Percentiles rank a stretch among this genome's conserved stretches.
Evolutionary conservation across 2,329 filamentous ascomycete genomes (phyloP).

Genomic region (Penicillium sp.): DNA sequence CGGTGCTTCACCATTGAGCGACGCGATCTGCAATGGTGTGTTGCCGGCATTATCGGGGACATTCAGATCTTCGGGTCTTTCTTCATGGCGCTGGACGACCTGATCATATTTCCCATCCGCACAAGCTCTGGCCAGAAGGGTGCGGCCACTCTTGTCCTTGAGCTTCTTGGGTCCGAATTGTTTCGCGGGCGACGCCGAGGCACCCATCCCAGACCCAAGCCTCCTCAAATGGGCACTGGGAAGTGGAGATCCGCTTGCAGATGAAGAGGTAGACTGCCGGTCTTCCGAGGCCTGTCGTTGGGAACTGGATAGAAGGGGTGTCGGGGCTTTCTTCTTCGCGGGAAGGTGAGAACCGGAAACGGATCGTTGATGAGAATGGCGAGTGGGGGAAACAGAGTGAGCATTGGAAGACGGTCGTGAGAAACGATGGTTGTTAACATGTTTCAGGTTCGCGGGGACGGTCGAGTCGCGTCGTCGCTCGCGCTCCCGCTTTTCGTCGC

Average conservation of each 20-base stretch:
- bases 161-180: slow-evolving; percentile 71
- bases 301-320: slow-evolving; percentile 40
- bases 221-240: slow-evolving; percentile 41
- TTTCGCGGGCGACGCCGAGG: slow-evolving; percentile 61
- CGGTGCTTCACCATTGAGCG: slow-evolving; percentile 77
- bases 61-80: slow-evolving; percentile 83
- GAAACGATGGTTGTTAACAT: slow-evolving; percentile 25
- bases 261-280: slow-evolving; percentile 43
- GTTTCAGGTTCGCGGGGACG: slow-evolving; percentile 23
- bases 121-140: slow-evolving; percentile 82
- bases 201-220: slow-evolving; percentile 38
- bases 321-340: slow-evolving; percentile 38
- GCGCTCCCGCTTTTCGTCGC: slow-evolving; percentile 28
- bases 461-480: slow-evolving; percentile 26
- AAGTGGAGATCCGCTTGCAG: slow-evolving; percentile 42
- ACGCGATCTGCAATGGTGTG: slow-evolving; percentile 87
- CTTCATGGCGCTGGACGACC: slow-evolving; percentile 68
- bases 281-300: slow-evolving; percentile 46
- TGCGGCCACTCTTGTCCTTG: slow-evolving; percentile 88
- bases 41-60: slow-evolving; percentile 93
- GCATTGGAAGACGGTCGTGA: slow-evolving; percentile 30
- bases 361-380: slow-evolving; percentile 36
- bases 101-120: slow-evolving; percentile 76
- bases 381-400: slow-evolving; percentile 36
- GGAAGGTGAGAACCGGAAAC: slow-evolving; percentile 33